Conservation (phyloP, 106 monocot genomes). For the Vanilla planifolia region DNA sequence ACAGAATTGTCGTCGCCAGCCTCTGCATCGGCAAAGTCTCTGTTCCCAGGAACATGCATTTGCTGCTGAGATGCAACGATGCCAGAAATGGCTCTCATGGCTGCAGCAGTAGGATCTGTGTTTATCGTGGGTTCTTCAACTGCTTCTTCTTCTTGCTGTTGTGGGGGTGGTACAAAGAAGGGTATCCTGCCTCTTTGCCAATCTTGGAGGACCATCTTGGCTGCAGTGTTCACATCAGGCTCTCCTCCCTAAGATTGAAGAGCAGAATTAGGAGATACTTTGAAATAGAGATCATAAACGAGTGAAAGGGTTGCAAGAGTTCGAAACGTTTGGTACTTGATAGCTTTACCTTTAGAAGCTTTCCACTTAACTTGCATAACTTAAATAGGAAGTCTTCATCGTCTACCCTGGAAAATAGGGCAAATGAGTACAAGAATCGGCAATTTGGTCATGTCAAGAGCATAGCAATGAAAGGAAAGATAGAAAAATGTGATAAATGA, state of each 20-base stretch:
- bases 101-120: slow-evolving; percentile 22
- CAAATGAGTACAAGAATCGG: slow-evolving; percentile 1
- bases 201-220: slow-evolving; percentile 63
- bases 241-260: slow-evolving; percentile 48
- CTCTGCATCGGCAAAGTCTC: slow-evolving; percentile 24
- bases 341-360: slow-evolving; percentile 29
- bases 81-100: slow-evolving; percentile 37
- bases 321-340: background rate
- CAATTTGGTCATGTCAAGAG: no score
- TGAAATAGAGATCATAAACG: no score
- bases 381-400: slow-evolving; percentile 28
- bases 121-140: slow-evolving; percentile 22
- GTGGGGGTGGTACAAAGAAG: slow-evolving; percentile 61
- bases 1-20: no score
- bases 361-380: slow-evolving; percentile 34
- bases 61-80: slow-evolving; percentile 45
- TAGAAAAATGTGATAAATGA: no score
- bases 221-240: slow-evolving; percentile 46
- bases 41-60: slow-evolving; percentile 38
- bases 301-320: no score
- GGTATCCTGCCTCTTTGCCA: slow-evolving; percentile 75
- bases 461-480: no score
- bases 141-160: slow-evolving; percentile 12
- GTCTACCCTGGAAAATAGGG: slow-evolving; percentile 16
- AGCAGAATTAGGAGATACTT: background rate